Conservation (phyloP, 2,329 filamentous ascomycete species). For the Colletotrichum falcatum region DNA sequence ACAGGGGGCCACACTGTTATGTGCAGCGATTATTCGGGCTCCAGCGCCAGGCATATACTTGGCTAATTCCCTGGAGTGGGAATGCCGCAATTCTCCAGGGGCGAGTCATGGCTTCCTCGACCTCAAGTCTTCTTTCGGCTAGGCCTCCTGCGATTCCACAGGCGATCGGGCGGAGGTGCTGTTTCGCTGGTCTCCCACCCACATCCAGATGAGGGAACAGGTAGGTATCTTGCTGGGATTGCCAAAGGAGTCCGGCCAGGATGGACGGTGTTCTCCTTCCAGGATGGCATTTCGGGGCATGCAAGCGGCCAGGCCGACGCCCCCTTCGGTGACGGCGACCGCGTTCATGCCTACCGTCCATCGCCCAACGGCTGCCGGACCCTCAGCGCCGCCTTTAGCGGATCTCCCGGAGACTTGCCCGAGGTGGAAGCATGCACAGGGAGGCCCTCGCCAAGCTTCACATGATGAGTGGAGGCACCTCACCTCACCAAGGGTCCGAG, state of each 20-base stretch:
- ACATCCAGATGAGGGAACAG: background rate
- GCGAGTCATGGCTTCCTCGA: constrained; percentile 10
- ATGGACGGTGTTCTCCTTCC: background rate
- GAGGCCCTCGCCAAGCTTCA: constrained; percentile 15
- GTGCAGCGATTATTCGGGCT: background rate
- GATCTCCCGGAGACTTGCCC: background rate
- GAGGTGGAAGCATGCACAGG: constrained; percentile 33
- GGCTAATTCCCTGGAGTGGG: background rate
- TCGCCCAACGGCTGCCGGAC: background rate
- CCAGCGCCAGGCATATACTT: background rate
- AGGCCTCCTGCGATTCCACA: background rate
- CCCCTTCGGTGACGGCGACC: background rate
- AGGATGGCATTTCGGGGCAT: background rate
- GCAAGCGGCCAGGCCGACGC: background rate
- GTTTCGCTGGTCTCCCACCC: background rate
- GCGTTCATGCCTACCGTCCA: background rate
- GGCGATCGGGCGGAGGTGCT: background rate
- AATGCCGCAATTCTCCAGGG: background rate
- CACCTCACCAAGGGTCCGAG: constrained; percentile 11
- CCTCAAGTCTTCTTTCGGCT: background rate
- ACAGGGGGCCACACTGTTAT: background rate
- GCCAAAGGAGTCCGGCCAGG: background rate
- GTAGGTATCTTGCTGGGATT: background rate
- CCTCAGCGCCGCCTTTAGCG: background rate
- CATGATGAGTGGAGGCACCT: background rate